Percentiles rank a stretch among this genome's conserved stretches.
phyloP scores from a whole-genome alignment of 306 rosid species.

The Trichosanthes truncata region DNA sequence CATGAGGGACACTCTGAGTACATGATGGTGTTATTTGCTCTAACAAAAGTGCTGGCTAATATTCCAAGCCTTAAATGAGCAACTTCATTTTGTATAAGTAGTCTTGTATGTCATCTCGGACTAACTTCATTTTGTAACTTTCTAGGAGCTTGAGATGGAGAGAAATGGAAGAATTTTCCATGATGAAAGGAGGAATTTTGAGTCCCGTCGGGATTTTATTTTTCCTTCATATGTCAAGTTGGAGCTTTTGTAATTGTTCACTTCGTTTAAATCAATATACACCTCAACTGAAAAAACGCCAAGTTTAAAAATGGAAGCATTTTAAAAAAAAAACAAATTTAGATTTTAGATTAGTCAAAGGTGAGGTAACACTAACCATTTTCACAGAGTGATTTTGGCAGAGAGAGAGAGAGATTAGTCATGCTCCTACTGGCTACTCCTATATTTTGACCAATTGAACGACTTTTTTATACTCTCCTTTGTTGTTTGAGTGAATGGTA shows the following conservation, averaged over 20 bases:
- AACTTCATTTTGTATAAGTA: background rate
- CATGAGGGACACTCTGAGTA: background rate
- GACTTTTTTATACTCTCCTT: background rate
- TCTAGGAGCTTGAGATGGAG: background rate
- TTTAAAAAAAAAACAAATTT: background rate
- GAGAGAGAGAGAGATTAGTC: background rate
- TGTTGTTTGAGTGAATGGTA: background rate
- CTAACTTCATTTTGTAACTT: background rate
- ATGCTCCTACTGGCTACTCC: background rate
- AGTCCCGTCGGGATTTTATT: background rate
- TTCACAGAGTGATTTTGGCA: background rate
- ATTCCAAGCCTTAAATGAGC: background rate
- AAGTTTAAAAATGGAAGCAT: background rate
- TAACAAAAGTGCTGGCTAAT: background rate
- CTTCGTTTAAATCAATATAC: background rate
- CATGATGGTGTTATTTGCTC: background rate
- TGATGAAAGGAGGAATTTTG: background rate
- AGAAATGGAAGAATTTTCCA: background rate
- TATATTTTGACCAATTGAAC: background rate
- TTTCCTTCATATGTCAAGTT: background rate
- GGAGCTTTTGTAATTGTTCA: background rate
- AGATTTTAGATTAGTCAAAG: background rate
- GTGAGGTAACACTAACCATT: background rate
- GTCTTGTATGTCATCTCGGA: background rate
- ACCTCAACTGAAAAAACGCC: background rate